Conservation (phyloP, 345 rosid genomes). For the Arabidopsis thaliana region DNA sequence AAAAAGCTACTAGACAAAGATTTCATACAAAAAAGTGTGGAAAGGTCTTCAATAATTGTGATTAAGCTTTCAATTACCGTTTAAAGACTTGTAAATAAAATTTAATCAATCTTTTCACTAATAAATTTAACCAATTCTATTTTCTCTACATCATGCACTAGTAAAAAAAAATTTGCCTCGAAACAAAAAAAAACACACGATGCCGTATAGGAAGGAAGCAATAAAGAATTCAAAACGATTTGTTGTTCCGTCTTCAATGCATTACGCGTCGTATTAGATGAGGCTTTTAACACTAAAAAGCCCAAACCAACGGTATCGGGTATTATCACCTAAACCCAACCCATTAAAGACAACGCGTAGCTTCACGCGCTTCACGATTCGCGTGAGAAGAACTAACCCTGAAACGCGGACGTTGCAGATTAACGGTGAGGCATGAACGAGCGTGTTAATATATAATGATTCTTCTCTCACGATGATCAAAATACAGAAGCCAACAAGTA, state of each 20-base stretch:
- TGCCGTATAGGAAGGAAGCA: not conserved
- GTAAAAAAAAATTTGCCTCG: not conserved
- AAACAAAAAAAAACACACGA: not conserved
- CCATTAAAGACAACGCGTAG: conserved; percentile 13
- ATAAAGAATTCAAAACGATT: not conserved
- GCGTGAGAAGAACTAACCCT: not conserved
- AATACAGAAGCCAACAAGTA: not conserved
- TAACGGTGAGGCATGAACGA: not conserved
- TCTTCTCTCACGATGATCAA: not conserved
- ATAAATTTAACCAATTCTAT: too few relatives aligned
- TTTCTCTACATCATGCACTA: not conserved
- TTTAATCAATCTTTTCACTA: not conserved
- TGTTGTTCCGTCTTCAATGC: not conserved
- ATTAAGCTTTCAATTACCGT: not conserved
- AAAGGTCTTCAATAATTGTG: not conserved
- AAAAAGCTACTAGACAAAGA: not conserved
- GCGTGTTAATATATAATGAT: not conserved
- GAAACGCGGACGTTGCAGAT: not conserved
- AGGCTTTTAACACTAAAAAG: not conserved
- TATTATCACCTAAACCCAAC: conserved; percentile 22
- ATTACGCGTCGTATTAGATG: not conserved
- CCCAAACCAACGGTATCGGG: not conserved
- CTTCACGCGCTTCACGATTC: not conserved
- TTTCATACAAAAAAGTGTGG: not conserved
- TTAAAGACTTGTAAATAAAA: not conserved